Base-by-base conservation (phyloP, 1,139 yeast genomes). In the Suhomyces chickasaworum region DNA sequence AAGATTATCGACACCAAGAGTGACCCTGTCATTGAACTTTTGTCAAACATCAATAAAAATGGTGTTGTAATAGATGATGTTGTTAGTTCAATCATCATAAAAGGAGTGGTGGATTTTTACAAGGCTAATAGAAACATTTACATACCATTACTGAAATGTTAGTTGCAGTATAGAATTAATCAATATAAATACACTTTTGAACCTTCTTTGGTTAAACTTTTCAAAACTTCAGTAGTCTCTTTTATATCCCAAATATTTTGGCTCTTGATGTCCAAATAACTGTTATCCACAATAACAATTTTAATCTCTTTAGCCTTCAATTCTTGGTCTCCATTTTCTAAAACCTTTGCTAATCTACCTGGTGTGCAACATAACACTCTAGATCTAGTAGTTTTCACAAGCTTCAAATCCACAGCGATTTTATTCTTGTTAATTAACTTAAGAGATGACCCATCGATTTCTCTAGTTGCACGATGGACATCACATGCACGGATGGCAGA, bases 401-500 rank as follows among this genome's bases (percentile, higher is more conserved):
- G 65, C 45, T 75, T 73, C 50, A 80, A 65, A 59, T 86, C 93
- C 43, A 80, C 81, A 20, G 72, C 71, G 34, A 84, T 59, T 53
- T 82, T 80, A 61, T 86, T 86, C 63, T 86, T 86, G 56, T 80
- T 78, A 58, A 86, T 86, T 37, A 86, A 62, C 59, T 85, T 86
- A 45, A 85, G 52, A 1, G 89, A 80, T 0, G 85, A 78, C 8
- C 84, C 83, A 4, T 73, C 67, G 29, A 83, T 56, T 23, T 72
- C 73, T 53, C 78, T 75, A 9, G 84, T 77, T 1, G 84, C 82
- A 46, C 93, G 72, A 58, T 80, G 81, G 2, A 84, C 74, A 56
- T 86, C 91, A 65, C 93, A 86, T 1, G 86, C 89, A 48, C 93
- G 71, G 20, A 85, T 65, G 0, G 91, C 91, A 0, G 90, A 84